phyloP scores from a whole-genome alignment of 2,329 filamentous ascomycete species.

The Falciphora oryzae region DNA sequence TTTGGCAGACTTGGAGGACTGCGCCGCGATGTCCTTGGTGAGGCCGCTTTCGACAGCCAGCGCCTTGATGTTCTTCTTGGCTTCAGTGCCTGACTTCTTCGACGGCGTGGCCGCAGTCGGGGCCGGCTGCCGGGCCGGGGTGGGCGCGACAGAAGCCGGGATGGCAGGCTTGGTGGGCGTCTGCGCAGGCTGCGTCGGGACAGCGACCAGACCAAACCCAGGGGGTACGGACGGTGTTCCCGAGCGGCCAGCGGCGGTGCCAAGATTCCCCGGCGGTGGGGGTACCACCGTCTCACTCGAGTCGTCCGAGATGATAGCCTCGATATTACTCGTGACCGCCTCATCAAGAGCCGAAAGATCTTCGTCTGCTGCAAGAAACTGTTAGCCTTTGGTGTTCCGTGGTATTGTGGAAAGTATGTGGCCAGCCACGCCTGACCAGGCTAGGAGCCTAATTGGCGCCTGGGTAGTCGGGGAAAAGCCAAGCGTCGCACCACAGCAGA shows the following conservation, averaged over 20 bases:
- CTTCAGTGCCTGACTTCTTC: slow-evolving; percentile 25
- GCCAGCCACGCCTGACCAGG: neutral
- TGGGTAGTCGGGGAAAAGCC: slow-evolving; percentile 3
- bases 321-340: slow-evolving; percentile 52
- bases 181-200: slow-evolving; percentile 6
- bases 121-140: slow-evolving; percentile 9
- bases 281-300: slow-evolving; percentile 19
- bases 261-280: slow-evolving; percentile 23
- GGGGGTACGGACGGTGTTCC: slow-evolving; percentile 38
- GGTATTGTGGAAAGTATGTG: neutral
- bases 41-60: slow-evolving; percentile 39
- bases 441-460: neutral
- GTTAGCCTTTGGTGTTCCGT: slow-evolving; percentile 34
- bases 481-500: slow-evolving; percentile 1
- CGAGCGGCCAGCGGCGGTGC: slow-evolving; percentile 17
- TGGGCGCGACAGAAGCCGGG: slow-evolving; percentile 10
- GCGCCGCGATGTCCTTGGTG: slow-evolving; percentile 39
- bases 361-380: slow-evolving; percentile 48
- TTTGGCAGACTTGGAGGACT: slow-evolving; percentile 23
- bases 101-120: neutral
- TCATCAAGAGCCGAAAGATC: slow-evolving; percentile 56
- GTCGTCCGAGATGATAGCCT: slow-evolving; percentile 63
- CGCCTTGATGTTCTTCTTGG: slow-evolving; percentile 39
- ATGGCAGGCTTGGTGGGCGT: slow-evolving; percentile 7
- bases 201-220: slow-evolving; percentile 29